Evolutionary conservation across 2,329 filamentous ascomycete species (phyloP).

Genomic region (Trichoderma pleuroti): DNA sequence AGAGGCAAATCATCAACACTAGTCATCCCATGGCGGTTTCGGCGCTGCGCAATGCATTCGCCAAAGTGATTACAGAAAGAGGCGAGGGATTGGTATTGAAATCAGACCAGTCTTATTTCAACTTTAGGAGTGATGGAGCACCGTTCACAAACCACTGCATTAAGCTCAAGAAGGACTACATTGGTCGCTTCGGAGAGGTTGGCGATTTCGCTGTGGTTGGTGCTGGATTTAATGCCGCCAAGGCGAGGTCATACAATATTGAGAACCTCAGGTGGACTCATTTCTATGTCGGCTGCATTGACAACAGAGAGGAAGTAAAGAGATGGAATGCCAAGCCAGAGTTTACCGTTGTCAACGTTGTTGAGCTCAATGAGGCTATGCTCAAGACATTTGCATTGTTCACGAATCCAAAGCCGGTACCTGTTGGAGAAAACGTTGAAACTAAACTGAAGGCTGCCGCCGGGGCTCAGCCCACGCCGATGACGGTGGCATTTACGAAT

Average conservation of each 20-base stretch:
- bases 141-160: slow-evolving; percentile 56
- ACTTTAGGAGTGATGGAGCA: slow-evolving; percentile 39
- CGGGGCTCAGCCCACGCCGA: slow-evolving; percentile 41
- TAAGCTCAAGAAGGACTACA: slow-evolving; percentile 85
- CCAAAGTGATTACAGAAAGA: slow-evolving; percentile 59
- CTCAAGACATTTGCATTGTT: slow-evolving; percentile 49
- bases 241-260: slow-evolving; percentile 54
- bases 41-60: slow-evolving; percentile 61
- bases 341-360: slow-evolving; percentile 64
- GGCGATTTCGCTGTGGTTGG: slow-evolving; percentile 80
- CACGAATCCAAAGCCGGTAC: slow-evolving; percentile 44
- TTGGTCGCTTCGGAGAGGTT: slow-evolving; percentile 72
- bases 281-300: slow-evolving; percentile 74
- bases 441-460: slow-evolving; percentile 48
- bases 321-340: slow-evolving; percentile 50
- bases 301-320: slow-evolving; percentile 60
- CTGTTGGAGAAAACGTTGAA: slow-evolving; percentile 35
- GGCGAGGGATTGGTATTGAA: slow-evolving; percentile 83
- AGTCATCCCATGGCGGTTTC: slow-evolving; percentile 47
- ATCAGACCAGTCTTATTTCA: slow-evolving; percentile 74
- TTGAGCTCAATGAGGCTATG: slow-evolving; percentile 52
- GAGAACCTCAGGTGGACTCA: slow-evolving; percentile 67
- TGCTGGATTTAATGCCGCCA: slow-evolving; percentile 64
- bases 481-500: slow-evolving; percentile 58
- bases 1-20: slow-evolving; percentile 67